phyloP scores from a whole-genome alignment of 805 yeast genomes.

The Cyberlindnera euphorbiae region DNA sequence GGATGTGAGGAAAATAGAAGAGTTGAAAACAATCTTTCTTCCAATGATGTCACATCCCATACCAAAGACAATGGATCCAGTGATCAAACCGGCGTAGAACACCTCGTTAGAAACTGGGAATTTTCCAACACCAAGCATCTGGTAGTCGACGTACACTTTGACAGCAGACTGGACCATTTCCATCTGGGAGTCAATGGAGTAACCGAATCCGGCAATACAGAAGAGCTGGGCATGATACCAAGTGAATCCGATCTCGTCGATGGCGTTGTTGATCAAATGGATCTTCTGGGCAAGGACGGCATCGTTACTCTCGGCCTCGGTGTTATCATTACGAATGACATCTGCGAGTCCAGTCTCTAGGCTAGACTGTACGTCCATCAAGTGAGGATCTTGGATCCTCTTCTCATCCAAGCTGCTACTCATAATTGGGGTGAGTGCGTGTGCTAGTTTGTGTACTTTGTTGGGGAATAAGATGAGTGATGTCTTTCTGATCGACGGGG shows the following conservation, averaged over 20 bases:
- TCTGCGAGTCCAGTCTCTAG: conserved; percentile 9
- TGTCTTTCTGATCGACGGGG: too few relatives aligned
- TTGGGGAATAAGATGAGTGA: too few relatives aligned
- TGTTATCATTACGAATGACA: conserved; percentile 7
- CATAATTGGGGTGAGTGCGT: too few relatives aligned
- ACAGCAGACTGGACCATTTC: conserved; percentile 43
- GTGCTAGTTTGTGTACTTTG: too few relatives aligned
- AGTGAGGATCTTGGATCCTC: conserved; percentile 3
- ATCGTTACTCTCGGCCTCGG: conserved; percentile 28
- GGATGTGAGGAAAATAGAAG: conserved; percentile 40
- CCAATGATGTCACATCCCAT: conserved; percentile 48
- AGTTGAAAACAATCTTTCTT: conserved; percentile 45
- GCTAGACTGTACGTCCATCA: conserved; percentile 9
- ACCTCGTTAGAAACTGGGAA: conserved; percentile 42
- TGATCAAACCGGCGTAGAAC: conserved; percentile 43
- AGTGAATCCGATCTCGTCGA: conserved; percentile 60
- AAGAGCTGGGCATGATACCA: conserved; percentile 43
- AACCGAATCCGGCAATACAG: conserved; percentile 48
- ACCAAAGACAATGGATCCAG: conserved; percentile 48
- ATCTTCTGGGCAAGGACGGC: conserved; percentile 31
- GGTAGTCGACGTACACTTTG: conserved; percentile 40
- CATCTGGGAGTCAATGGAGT: conserved; percentile 47
- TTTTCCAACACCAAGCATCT: conserved; percentile 32
- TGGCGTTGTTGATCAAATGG: conserved; percentile 44
- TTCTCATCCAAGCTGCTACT: conserved; percentile 2